Base-by-base conservation (phyloP, 2,329 filamentous ascomycete genomes). In the Nannizzia gypsea region DNA sequence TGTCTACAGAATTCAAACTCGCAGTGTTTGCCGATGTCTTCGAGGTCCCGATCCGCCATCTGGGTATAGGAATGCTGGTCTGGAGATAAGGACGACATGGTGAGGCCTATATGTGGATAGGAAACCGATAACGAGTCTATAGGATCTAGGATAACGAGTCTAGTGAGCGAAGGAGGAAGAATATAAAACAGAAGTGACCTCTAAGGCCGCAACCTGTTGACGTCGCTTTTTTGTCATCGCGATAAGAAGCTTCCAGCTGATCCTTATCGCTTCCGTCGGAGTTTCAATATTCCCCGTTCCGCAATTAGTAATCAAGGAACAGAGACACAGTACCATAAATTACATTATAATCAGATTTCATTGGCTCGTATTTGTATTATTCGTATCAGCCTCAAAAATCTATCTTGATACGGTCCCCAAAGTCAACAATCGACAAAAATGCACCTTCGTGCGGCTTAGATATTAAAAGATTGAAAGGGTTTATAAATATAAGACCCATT, bases 1-100 rank as follows among this genome's bases (percentile, higher is more conserved):
- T 93, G 88, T 71, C 91, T 87, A 80, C 93, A 99, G 79, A 90
- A 95, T 65, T 87, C 79, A 75, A 88, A 86, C 73, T 96, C 85
- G 81, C 93, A 99, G 78, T 96, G 91, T 63, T 83, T 83, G 73
- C 93, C 93, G 67, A 97, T 87, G 24, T 91, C 82, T 67, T 89
- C 86, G 55, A 91, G 86, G 74, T 96, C 91, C 68, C 84, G 81
- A 69, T 87, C 80, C 15, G 44, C 68, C 68, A 74, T 71, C 66
- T 73, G 69, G 2, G 72, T 74, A 64, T 69, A 74, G 58, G 71
- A 52, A 50, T 52, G 61, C 13, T 56, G 58, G 22, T 60, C 48
- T 40, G 58, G 31, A 8, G 50, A 9, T 22, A 50, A 60, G 22
- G 58, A 52, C 17, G 61, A 24, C 61, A 62, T 62, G 31, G 54